phyloP scores from a whole-genome alignment of 2,329 filamentous ascomycete genomes.

The Exophiala sp. region DNA sequence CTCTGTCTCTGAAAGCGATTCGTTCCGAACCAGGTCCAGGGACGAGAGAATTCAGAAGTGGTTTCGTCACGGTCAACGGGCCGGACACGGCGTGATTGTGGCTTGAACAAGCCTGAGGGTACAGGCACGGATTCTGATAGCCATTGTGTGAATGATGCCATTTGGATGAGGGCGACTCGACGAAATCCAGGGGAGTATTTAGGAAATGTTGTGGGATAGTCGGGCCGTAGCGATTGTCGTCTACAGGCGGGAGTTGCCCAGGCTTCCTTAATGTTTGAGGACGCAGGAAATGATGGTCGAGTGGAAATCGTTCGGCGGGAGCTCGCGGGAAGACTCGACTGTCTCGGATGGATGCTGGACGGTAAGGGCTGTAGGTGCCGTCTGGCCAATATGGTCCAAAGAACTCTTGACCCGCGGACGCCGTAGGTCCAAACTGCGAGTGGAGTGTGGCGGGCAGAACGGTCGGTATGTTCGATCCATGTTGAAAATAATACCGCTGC shows the following conservation, averaged over 20 bases:
- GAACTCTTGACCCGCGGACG: conserved; percentile 51
- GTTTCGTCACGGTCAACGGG: conserved; percentile 6
- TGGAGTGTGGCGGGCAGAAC: conserved; percentile 56
- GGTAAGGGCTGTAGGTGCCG: conserved; percentile 56
- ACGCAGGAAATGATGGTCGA: conserved; percentile 21
- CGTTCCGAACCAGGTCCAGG: conserved; percentile 23
- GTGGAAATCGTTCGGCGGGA: conserved; percentile 20
- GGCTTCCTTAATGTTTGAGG: conserved; percentile 8
- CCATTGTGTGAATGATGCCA: conserved; percentile 12
- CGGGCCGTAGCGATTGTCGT: conserved; percentile 8
- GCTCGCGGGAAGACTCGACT: conserved; percentile 38
- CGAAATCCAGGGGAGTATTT: conserved; percentile 3
- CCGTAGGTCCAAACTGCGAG: conserved; percentile 52
- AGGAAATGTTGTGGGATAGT: conserved; percentile 7
- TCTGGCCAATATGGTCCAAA: conserved; percentile 61
- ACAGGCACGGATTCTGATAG: conserved; percentile 8
- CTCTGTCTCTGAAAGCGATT: conserved; percentile 58
- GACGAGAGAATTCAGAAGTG: conserved; percentile 12
- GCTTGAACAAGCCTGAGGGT: conserved; percentile 10
- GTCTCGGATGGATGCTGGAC: conserved; percentile 53
- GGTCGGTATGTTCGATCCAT: conserved; percentile 51
- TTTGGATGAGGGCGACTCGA: conserved; percentile 13
- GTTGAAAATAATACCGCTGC: conserved; percentile 39
- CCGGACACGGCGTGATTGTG: conserved; percentile 8
- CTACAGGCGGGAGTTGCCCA: conserved; percentile 4